Evolutionary conservation across 345 rosid species (phyloP), one percentile per base, ranked within the genome.

Genomic region (Murraya koenigii): DNA sequence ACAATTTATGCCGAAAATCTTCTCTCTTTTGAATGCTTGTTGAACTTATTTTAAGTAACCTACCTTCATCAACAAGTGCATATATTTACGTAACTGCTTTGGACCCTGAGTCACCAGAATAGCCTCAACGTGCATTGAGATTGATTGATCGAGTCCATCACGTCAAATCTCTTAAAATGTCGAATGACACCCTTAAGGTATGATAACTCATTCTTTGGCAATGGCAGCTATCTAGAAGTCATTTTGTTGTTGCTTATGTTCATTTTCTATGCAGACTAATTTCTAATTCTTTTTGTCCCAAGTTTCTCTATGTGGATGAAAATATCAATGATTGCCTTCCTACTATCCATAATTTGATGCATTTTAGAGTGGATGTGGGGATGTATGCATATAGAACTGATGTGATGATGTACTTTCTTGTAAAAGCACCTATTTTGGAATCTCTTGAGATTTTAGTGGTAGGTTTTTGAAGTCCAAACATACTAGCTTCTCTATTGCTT

Each of bases 101-200:
- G 66, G 66, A 17, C 8, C 1, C 7, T 9, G 14, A 26, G 30
- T 5, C 10, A 38, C 14, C 23, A 8, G 19, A 38, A 5, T 20
- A 8, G n/a, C 8, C 54, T 66, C 11, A 11, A 11, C 66, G 22
- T 72, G 7, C 65, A 10, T 8, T 35, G 6, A 13, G 25, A 3
- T 25, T 38, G 1, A 19, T 58, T 56, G 32, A 15, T 5, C 5
- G 30, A n/a, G 38, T 58, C 25, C 14, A 49, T 9, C 33, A 36
- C 25, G 33, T 58, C n/a, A 59, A 56, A 58, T 72, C 22, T 72
- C 75, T 72, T 58, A 58, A 30, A 22, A 26, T 72, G 28, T 33
- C 75, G 6, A 22, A 1, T 0, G 32, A 58, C 7, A 0, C 54
- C 65, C 32, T 72, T 11, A 15, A 17, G 65, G 65, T 58, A 56